Evolutionary conservation across 352 stramenopile species (phyloP), one percentile per base, ranked within the genome.

Genomic region (Pythium dissotocum): DNA sequence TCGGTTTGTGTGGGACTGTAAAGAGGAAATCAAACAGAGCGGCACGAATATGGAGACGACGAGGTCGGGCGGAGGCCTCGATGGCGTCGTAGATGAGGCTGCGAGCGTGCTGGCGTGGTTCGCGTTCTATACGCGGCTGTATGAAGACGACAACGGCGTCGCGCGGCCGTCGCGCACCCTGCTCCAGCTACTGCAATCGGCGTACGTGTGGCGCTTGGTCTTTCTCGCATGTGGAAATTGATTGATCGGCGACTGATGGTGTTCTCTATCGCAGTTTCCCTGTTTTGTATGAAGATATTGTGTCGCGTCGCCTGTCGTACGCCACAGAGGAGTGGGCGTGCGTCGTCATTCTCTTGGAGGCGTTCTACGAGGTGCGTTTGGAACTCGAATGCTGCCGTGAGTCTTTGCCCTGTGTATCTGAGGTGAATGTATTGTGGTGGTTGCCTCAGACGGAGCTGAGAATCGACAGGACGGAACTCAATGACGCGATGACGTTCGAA

Each of bases 281-380:
- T 8, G 36, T 28, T 36, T 63, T 79, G 8, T 77, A 60, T n/a
- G 56, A 71, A 4, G 76, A 77, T 8, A 49, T 57, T 21, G 42
- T 58, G 8, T 36, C 48, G 18, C 58, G 54, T 10, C 40, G 60
- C 1, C 30, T 69, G 21, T 26, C 33, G 55, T 57, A 59, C 16
- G 63, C 53, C 1, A 35, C 30, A 0, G 64, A 73, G 18, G 69
- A 61, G 35, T 82, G 76, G 76, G 18, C 8, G 9, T 55, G 56
- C 40, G 49, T 73, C 3, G 14, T 77, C 24, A 6, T 46, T 4
- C 30, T 79, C 24, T 64, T 83, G 2, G 81, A 90, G 54, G 65
- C 61, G 6, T 89, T 91, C 44, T 90, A 89, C 18, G 83, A 91
- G 73, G 78, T 85, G 32, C 33, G 70, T 42, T 12, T 21, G 46